Evolutionary conservation across 2,329 filamentous ascomycete species (phyloP).

Genomic region (Trichophyton verrucosum): DNA sequence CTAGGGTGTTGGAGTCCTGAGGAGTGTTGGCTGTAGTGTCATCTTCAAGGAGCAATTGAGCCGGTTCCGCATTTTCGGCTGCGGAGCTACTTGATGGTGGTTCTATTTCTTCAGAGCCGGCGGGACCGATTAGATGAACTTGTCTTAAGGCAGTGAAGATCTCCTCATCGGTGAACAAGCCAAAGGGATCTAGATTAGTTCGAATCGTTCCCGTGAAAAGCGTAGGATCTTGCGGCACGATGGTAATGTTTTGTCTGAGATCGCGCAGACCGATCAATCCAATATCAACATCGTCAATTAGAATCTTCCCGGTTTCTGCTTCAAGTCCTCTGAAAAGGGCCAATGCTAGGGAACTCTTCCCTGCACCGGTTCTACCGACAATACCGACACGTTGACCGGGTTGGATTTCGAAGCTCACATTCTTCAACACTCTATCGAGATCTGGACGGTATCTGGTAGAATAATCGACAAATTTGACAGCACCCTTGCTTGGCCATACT

Average conservation of each 20-base stretch:
- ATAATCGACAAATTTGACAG: constrained; percentile 79
- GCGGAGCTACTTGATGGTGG: constrained; percentile 16
- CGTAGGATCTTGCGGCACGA: constrained; percentile 90
- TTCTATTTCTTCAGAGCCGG: constrained; percentile 17
- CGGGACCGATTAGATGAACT: constrained; percentile 62
- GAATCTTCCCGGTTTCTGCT: constrained; percentile 75
- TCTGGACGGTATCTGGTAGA: constrained; percentile 80
- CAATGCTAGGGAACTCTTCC: constrained; percentile 88
- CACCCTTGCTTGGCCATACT: constrained; percentile 75
- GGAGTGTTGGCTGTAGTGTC: neutral
- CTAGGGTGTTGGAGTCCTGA: constrained; percentile 7
- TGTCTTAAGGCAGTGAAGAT: constrained; percentile 76
- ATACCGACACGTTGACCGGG: constrained; percentile 89
- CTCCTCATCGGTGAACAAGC: constrained; percentile 75
- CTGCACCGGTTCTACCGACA: constrained; percentile 86
- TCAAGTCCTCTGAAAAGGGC: constrained; percentile 90
- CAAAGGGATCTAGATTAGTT: constrained; percentile 86
- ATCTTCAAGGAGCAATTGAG: neutral
- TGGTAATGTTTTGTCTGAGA: constrained; percentile 84
- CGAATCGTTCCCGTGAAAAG: constrained; percentile 86
- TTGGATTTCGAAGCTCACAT: constrained; percentile 74
- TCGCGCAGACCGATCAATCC: constrained; percentile 83
- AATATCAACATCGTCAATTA: constrained; percentile 87
- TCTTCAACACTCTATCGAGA: constrained; percentile 71
- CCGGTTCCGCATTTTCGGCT: neutral